These are phyloP conservation scores for Trichopus zeylanicus DNA, from an alignment of 116 monocot species.

Conservation along the genomic window DNA sequence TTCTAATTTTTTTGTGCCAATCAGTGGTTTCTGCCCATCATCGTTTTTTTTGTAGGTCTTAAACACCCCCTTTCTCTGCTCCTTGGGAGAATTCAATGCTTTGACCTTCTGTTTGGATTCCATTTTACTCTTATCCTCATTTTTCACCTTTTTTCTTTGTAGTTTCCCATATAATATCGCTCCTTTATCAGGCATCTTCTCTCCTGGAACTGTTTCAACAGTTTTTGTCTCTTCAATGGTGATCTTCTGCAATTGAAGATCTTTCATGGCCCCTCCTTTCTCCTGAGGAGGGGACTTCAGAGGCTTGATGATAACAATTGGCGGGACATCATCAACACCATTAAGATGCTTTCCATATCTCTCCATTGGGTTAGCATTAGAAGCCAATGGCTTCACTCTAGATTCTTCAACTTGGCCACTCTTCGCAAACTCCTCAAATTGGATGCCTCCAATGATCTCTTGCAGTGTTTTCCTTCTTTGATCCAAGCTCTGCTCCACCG, in stretches of 20 bases:
- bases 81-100: conserved; percentile 1
- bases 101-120: conserved; percentile 6
- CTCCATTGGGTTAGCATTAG: not conserved
- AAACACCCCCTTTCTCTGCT: conserved; percentile 5
- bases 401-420: conserved; percentile 1
- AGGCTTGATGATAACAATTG: conserved; percentile 54
- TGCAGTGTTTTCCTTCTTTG: conserved; percentile 17
- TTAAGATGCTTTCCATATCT: not conserved
- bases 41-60: conserved; percentile 9
- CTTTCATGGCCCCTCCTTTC: conserved; percentile 4
- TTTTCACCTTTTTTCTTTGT: conserved; percentile 11
- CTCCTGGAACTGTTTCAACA: not conserved
- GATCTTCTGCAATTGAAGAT: not conserved
- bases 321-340: conserved; percentile 16
- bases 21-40: conserved; percentile 5
- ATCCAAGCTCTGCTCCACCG: not conserved
- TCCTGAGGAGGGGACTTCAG: conserved; percentile 5
- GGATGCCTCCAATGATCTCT: conserved; percentile 44
- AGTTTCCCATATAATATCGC: not conserved
- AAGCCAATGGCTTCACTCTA: not conserved
- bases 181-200: not conserved
- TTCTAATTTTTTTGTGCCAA: conserved; percentile 11
- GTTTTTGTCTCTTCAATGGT: conserved; percentile 5
- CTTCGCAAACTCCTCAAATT: conserved; percentile 38
- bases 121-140: not conserved